Percentiles rank a stretch among this genome's conserved stretches.
Conservation (phyloP, 768 basidiomycete genomes). For the Collybia sp. region DNA sequence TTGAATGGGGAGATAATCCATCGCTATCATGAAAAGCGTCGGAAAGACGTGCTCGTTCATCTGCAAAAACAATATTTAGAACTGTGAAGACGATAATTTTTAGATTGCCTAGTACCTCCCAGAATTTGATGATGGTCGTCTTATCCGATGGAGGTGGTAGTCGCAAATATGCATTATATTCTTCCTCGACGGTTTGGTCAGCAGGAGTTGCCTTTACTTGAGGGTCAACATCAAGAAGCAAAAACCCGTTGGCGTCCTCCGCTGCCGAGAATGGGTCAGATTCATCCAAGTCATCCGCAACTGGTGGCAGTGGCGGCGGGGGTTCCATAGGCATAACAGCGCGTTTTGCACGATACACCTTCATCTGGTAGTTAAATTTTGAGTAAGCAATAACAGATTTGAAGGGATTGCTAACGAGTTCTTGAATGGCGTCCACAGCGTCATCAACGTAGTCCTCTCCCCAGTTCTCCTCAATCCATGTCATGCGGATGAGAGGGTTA, state of each 20-base stretch:
- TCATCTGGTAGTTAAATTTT: background rate
- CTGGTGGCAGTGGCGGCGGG: background rate
- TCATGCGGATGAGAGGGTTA: conserved; percentile 9
- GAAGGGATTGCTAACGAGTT: conserved; percentile 7
- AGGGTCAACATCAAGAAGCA: background rate
- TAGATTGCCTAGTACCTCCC: conserved; percentile 4
- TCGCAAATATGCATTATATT: background rate
- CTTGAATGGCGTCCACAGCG: conserved; percentile 5
- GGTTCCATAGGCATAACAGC: background rate
- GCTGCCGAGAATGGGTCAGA: background rate
- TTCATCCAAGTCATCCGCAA: background rate
- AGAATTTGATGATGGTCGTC: background rate
- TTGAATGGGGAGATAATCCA: background rate
- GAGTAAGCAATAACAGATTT: background rate
- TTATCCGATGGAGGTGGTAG: background rate
- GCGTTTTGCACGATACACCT: background rate
- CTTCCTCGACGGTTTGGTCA: background rate
- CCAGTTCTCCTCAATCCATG: conserved; percentile 13
- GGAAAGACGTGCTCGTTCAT: background rate
- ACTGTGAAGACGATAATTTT: background rate
- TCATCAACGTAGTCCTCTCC: conserved; percentile 4
- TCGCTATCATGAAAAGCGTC: background rate
- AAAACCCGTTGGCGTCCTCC: background rate
- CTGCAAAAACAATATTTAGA: background rate
- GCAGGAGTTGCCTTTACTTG: background rate